These are phyloP conservation scores for Paralagenidium karlingii DNA, from an alignment of 352 stramenopile species.

Conservation along the genomic window DNA sequence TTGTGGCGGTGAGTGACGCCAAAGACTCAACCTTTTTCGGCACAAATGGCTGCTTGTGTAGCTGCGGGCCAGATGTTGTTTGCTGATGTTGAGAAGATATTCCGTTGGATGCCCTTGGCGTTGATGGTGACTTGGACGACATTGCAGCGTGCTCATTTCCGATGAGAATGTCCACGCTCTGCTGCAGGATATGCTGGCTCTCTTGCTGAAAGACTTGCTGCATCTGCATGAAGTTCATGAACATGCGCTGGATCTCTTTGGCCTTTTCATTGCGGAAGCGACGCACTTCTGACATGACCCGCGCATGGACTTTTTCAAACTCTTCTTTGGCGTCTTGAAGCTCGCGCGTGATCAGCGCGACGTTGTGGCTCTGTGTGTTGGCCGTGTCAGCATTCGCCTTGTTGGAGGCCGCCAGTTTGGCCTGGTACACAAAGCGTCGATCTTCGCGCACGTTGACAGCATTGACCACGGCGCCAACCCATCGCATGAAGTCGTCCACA, in stretches of 20 bases:
- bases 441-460: constrained; percentile 67
- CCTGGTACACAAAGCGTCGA: constrained; percentile 64
- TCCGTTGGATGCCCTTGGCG: too few relatives aligned
- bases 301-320: constrained; percentile 59
- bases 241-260: constrained; percentile 54
- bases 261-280: constrained; percentile 67
- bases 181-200: too few relatives aligned
- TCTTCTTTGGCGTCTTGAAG: constrained; percentile 54
- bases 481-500: constrained; percentile 61
- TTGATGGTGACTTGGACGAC: constrained; percentile 2
- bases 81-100: too few relatives aligned
- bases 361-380: constrained; percentile 10
- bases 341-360: constrained; percentile 7
- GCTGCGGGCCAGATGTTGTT: too few relatives aligned
- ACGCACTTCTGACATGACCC: constrained; percentile 61
- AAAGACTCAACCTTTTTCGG: too few relatives aligned
- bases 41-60: too few relatives aligned
- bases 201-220: too few relatives aligned
- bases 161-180: too few relatives aligned
- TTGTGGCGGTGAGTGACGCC: too few relatives aligned
- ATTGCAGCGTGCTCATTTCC: not conserved
- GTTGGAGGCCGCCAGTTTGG: constrained; percentile 38
- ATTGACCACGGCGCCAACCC: constrained; percentile 55
- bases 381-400: constrained; percentile 6
- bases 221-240: constrained; percentile 65